phyloP scores from a whole-genome alignment of 257 asterid genomes.

The Fraxinus anomala region DNA sequence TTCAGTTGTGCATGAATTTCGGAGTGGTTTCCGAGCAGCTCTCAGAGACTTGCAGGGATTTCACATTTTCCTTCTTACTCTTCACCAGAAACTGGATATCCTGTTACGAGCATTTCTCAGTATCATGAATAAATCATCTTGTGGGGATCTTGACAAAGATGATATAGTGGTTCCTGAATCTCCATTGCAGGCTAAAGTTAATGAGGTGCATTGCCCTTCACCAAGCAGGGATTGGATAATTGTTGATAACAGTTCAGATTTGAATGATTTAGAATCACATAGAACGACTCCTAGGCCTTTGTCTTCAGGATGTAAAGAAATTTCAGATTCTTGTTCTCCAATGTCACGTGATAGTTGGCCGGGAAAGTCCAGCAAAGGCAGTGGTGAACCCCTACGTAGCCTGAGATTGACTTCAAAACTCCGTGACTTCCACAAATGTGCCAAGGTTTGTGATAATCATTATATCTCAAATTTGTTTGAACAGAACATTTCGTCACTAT shows the following conservation, averaged over 20 bases:
- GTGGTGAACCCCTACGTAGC: slow-evolving; percentile 75
- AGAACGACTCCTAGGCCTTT: slow-evolving; percentile 50
- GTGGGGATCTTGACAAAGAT: slow-evolving; percentile 74
- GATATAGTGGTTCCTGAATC: slow-evolving; percentile 65
- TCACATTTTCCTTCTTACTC: slow-evolving; percentile 90
- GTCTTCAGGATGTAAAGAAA: slow-evolving; percentile 65
- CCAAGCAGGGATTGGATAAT: slow-evolving; percentile 53
- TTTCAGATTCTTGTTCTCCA: slow-evolving; percentile 68
- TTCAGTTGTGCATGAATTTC: slow-evolving; percentile 63
- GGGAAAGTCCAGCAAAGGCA: slow-evolving; percentile 63
- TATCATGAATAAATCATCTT: slow-evolving; percentile 60
- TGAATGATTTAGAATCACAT: slow-evolving; percentile 58
- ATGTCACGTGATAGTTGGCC: slow-evolving; percentile 72
- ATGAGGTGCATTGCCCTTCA: slow-evolving; percentile 43
- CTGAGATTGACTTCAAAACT: slow-evolving; percentile 84
- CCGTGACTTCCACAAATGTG: slow-evolving; percentile 87
- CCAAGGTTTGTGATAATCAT: slow-evolving; percentile 62
- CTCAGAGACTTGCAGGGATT: slow-evolving; percentile 89
- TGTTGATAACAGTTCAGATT: slow-evolving; percentile 52
- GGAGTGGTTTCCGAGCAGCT: slow-evolving; percentile 90
- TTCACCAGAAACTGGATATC: slow-evolving; percentile 86
- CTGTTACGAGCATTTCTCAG: slow-evolving; percentile 66
- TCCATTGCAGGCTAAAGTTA: slow-evolving; percentile 54
- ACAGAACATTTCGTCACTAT: background rate
- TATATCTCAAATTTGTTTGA: background rate